Conservation (phyloP, 495 filamentous ascomycete species). For the Penicillium simplicissimum region DNA sequence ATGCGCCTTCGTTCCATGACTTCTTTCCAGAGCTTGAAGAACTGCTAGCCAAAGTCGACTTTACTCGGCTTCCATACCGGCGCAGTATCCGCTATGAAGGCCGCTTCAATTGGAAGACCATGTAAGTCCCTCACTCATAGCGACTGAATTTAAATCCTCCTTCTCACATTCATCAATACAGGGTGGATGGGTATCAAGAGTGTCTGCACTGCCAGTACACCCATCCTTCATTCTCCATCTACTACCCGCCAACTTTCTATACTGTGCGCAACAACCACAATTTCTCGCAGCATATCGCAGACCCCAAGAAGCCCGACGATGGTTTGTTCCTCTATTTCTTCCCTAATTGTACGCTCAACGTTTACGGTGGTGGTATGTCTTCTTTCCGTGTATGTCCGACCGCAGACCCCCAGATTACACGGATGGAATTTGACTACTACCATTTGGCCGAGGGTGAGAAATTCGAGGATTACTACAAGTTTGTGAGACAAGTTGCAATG, state of each 20-base stretch:
- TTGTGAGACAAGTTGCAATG: slow-evolving; percentile 59
- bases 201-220: slow-evolving; percentile 66
- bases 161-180: slow-evolving; percentile 10
- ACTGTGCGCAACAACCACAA: slow-evolving; percentile 57
- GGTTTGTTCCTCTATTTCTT: slow-evolving; percentile 63
- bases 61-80: slow-evolving; percentile 56
- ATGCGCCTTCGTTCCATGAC: slow-evolving; percentile 54
- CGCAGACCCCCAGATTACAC: slow-evolving; percentile 50
- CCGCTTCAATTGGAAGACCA: slow-evolving; percentile 65
- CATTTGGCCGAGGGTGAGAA: slow-evolving; percentile 53
- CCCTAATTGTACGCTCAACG: slow-evolving; percentile 60
- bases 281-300: slow-evolving; percentile 59
- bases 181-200: slow-evolving; percentile 64
- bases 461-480: slow-evolving; percentile 61
- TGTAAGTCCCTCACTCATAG: slow-evolving; percentile 33
- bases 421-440: slow-evolving; percentile 68
- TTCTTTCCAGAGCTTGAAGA: slow-evolving; percentile 56
- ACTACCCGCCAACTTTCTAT: slow-evolving; percentile 61
- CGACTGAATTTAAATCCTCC: neutral
- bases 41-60: slow-evolving; percentile 53
- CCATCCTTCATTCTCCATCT: slow-evolving; percentile 59
- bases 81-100: slow-evolving; percentile 59
- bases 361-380: slow-evolving; percentile 62
- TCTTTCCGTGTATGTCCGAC: slow-evolving; percentile 60
- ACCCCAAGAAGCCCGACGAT: slow-evolving; percentile 56